Evolutionary conservation across 1,284 basidiomycete species (phyloP).

Genomic region (Trichosporon ovoides): DNA sequence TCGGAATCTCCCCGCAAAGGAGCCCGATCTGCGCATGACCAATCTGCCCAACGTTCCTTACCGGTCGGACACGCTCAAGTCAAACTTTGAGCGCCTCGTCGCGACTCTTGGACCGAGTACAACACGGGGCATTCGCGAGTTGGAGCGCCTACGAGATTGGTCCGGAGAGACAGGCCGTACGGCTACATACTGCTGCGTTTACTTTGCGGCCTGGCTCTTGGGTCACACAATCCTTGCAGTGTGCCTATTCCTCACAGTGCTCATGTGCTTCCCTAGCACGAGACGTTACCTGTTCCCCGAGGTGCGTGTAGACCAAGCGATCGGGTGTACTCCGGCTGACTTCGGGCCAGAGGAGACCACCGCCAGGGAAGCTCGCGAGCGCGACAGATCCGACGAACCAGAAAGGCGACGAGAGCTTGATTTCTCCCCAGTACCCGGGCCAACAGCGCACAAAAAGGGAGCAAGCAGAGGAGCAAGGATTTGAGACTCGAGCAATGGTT

Average conservation of each 20-base stretch:
- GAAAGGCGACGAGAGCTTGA: constrained; percentile 47
- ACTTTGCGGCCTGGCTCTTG: constrained; percentile 52
- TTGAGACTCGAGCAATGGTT: constrained; percentile 46
- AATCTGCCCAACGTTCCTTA: constrained; percentile 25
- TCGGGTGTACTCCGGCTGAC: not conserved
- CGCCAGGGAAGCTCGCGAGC: too few species aligned
- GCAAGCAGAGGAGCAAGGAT: constrained; percentile 51
- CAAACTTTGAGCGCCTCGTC: constrained; percentile 55
- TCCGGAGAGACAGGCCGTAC: constrained; percentile 52
- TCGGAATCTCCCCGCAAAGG: constrained; percentile 35
- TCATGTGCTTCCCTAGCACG: constrained; percentile 52
- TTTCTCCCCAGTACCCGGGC: constrained; percentile 39
- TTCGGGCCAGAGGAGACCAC: not conserved
- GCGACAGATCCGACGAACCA: constrained; percentile 21
- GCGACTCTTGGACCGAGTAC: constrained; percentile 53
- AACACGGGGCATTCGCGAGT: constrained; percentile 52
- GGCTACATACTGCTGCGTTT: constrained; percentile 47
- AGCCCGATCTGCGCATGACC: constrained; percentile 34
- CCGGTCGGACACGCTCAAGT: constrained; percentile 47
- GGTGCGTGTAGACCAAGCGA: constrained; percentile 24
- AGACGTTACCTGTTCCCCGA: constrained; percentile 54
- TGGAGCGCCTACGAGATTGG: constrained; percentile 55
- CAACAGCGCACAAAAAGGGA: constrained; percentile 43
- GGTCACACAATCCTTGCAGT: constrained; percentile 50
- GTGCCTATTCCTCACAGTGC: constrained; percentile 46